Evolutionary conservation across 2,329 filamentous ascomycete genomes (phyloP), one percentile per base, ranked within the genome.

Genomic region (Diplodia sapinea): DNA sequence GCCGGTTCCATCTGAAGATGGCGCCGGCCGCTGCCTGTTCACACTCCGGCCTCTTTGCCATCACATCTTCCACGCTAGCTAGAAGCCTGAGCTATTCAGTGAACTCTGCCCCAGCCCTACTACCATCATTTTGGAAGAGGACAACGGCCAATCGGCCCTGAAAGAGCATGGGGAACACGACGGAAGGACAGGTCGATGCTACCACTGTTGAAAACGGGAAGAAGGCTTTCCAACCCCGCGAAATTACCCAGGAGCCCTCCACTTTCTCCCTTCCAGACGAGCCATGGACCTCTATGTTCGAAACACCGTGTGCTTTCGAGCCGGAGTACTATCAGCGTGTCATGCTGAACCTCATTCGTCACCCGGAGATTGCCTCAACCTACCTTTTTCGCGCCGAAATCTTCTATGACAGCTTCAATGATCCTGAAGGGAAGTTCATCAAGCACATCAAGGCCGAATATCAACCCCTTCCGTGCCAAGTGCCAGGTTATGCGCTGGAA

Each of bases 381-480:
- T 91, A 90, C 84, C 83, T 95, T 1, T 92, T 93, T 73, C 87
- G 92, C 36, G 92, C 91, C 56, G 91, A 95, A 73, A 88, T 94
- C 31, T 83, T 91, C 31, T 84, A 87, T 68, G 85, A 89, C 70
- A 81, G 79, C 69, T 76, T 80, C 67, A 75, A 75, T 13, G 78
- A 77, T 70, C 63, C 61, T 59, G 79, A 77, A 47, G 76, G 78
- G 29, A 74, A 75, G 7, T 78, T 85, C 9, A 77, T 83, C 43
- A 79, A 81, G 54, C 86, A 89, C 70, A 72, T 84, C 65, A 81
- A 81, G 54, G 62, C 72, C n/a, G 80, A 82, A 38, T 79, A 79
- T 33, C 71, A 72, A 38, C 77, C 76, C 15, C 38, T n/a, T 1
- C 7, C n/a, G 9, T 57, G 56, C 20, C 20, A 75, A 5, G 66